Base-by-base conservation (phyloP, 345 rosid genomes). In the Cardiospermum halicacabum region DNA sequence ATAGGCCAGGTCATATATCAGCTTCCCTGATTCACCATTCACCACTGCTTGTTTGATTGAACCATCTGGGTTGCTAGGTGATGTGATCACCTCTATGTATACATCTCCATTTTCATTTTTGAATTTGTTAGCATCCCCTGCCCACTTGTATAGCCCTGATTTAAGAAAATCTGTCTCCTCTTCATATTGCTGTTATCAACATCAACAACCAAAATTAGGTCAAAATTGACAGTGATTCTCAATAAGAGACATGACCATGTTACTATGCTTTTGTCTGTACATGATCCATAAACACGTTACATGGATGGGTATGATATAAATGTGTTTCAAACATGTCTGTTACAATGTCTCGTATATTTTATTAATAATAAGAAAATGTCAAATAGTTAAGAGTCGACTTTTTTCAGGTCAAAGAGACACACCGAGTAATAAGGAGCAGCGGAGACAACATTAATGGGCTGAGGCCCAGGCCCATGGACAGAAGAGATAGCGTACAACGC, bases 381-480 rank as follows among this genome's bases (percentile, higher is more conserved):
- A 65, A 64, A 47, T 39, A 18, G 1, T 5, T 21, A n/a, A 10
- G n/a, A 36, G 7, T 37, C 22, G 53, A 16, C 36, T 22, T 25
- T n/a, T 5, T 27, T 27, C 28, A 28, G 21, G 7, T 25, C 7
- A 27, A 32, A 8, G 36, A 62, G 64, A 48, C 84, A 76, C 43
- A 89, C 99, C 71, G 97, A 88, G 78, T 94, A 94, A 64, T 75
- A 94, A 51, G 99, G 99, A 1, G 92, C 91, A 8, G 99, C 96
- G 1, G 85, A 81, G 11, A 94, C 95, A n/a, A 94, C 87, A 51
- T 81, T 80, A 63, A 83, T 68, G 40, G 96, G 92, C 21, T 82
- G 67, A 26, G 80, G 28, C 56, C 73, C 69, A 26, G 80, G 28
- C 56, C 73, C 69, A 43, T 65, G 67, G 0, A 81, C 68, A 10